Evolutionary conservation across 2,329 filamentous ascomycete species (phyloP), one percentile per base, ranked within the genome.

Genomic region (Aspergillus fijiensis): DNA sequence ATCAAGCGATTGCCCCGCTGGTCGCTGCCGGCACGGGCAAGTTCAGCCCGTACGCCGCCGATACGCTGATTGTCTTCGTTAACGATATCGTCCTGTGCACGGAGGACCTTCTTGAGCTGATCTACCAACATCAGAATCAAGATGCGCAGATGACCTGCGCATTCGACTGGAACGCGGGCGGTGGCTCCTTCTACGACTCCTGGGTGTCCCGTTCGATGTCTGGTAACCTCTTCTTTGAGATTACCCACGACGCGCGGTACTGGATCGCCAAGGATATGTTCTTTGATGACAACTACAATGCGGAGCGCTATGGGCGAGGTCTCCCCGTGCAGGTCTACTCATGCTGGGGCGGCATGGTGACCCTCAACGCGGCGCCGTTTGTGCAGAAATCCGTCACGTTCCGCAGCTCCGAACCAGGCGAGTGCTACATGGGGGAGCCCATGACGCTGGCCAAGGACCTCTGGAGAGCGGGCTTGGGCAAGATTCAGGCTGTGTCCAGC

Each of bases 271-370:
- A 53, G 33, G 51, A 53, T 11, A 53, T 53, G 51, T 53, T 53
- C 33, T 53, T 53, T 14, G 51, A 53, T 19, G 51, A 53, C 31
- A 12, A 19, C 5, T 29, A 6, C 2, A 53, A 19, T 21, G 33
- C 35, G 21, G 31, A 42, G 16, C 51, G 51, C 14, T 53, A 53
- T 27, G 51, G 21, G 4, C 19, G 51, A 23, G 23, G 39, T 4
- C 33, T 53, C 3, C 51, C 51, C 16, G n/a, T 53, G 6, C 51
- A 53, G 33, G 51, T 53, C 6, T 53, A 53, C 21, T 45, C 51
- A 5, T 53, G 51, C 33, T 53, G 51, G 51, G 51, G 51, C 21
- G 51, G 51, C 5, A 53, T 53, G 51, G 51, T 53, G 19, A 53
- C 39, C 5, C 51, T 53, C 31, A 39, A 53, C 19, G 51, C 33